These are phyloP conservation scores for Neurospora intermedia DNA, from an alignment of 495 filamentous ascomycete genomes.

Conservation along the genomic window DNA sequence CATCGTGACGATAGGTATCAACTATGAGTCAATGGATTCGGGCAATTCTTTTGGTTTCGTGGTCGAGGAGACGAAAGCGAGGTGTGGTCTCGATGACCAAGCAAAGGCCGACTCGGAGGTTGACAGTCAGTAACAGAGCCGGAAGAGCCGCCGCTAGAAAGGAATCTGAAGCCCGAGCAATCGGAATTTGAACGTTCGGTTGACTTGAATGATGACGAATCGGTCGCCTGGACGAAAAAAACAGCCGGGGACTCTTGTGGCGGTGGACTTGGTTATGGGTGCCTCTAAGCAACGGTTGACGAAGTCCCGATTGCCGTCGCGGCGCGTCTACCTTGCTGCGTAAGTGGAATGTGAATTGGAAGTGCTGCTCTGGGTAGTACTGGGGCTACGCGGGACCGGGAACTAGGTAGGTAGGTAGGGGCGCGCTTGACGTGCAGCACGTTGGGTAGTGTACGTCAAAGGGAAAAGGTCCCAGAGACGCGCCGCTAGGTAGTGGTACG, in stretches of 20 bases:
- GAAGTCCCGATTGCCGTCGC: not conserved
- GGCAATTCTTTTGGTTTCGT: not conserved
- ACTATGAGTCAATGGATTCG: not conserved
- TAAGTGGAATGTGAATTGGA: not conserved
- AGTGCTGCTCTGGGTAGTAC: not conserved
- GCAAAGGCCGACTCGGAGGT: not conserved
- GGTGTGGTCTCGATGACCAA: not conserved
- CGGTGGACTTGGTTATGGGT: not conserved
- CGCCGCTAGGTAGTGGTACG: not conserved
- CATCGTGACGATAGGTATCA: constrained; percentile 27
- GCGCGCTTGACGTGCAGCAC: not conserved
- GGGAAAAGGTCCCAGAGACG: not conserved
- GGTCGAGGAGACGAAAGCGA: not conserved
- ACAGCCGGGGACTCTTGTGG: not conserved
- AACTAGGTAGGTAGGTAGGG: not conserved
- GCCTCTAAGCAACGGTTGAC: not conserved
- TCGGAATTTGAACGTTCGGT: not conserved
- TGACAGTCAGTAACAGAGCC: not conserved
- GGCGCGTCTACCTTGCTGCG: not conserved
- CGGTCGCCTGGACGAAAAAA: not conserved
- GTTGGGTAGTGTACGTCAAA: not conserved
- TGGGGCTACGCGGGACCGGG: not conserved
- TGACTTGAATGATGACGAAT: not conserved
- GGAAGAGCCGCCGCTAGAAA: not conserved
- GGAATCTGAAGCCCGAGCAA: not conserved